These are phyloP conservation scores for Thermothielavioides terrestris DNA, from an alignment of 495 filamentous ascomycete genomes.

Conservation along the genomic window DNA sequence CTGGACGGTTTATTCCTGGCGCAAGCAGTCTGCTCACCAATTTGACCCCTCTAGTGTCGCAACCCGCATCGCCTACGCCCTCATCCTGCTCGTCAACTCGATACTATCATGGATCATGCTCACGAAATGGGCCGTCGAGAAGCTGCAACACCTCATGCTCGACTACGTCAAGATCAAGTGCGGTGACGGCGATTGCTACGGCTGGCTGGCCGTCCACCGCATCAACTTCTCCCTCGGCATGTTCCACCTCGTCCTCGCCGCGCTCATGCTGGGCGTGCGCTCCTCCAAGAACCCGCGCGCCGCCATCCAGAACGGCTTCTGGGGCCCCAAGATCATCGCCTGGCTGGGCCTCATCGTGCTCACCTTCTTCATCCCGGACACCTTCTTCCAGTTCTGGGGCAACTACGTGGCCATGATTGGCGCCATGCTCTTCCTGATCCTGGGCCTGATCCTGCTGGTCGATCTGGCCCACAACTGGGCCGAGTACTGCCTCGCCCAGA, in stretches of 20 bases:
- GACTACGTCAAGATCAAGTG: constrained; percentile 94
- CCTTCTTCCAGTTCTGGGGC: constrained; percentile 92
- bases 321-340: constrained; percentile 69
- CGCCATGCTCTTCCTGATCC: constrained; percentile 87
- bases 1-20: too few species aligned
- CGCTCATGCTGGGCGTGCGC: constrained; percentile 77
- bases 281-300: constrained; percentile 83
- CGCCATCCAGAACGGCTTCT: constrained; percentile 87
- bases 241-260: constrained; percentile 79
- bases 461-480: constrained; percentile 98
- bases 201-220: constrained; percentile 91
- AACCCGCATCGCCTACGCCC: constrained; percentile 93
- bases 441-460: constrained; percentile 86
- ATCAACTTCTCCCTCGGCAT: constrained; percentile 96
- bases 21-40: constrained; percentile 1
- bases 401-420: constrained; percentile 84
- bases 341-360: constrained; percentile 82
- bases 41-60: constrained; percentile 57
- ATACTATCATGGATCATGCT: constrained; percentile 98
- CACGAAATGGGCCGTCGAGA: constrained; percentile 96
- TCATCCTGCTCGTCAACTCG: constrained; percentile 92
- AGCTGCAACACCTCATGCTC: constrained; percentile 79
- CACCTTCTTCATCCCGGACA: constrained; percentile 91
- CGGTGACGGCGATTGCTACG: constrained; percentile 82
- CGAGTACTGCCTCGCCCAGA: constrained; percentile 87